Conservation (phyloP, 768 basidiomycete genomes). For the Termitomyces sp. region DNA sequence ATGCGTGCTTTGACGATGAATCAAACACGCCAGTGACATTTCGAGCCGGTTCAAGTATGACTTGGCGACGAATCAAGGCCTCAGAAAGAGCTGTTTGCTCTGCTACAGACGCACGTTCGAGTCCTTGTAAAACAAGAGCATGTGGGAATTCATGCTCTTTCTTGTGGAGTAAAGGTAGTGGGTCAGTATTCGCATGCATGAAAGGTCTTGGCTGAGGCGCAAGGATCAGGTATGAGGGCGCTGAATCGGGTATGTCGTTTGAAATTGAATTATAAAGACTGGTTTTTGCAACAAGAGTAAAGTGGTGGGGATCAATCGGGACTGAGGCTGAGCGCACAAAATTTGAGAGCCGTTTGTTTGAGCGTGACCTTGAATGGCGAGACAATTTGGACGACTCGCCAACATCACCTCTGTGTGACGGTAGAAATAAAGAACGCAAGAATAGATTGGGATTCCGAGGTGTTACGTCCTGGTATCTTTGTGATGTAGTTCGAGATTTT, state of each 20-base stretch:
- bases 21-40: slow-evolving; percentile 12
- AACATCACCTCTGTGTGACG: slow-evolving; percentile 3
- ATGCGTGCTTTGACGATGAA: neutral
- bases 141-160: slow-evolving; percentile 37
- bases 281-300: neutral
- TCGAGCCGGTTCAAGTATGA: slow-evolving; percentile 36
- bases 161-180: slow-evolving; percentile 17
- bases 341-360: slow-evolving; percentile 13
- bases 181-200: slow-evolving; percentile 31
- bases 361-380: slow-evolving; percentile 10
- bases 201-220: slow-evolving; percentile 16
- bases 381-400: slow-evolving; percentile 3
- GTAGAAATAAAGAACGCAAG: slow-evolving; percentile 18
- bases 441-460: slow-evolving; percentile 13
- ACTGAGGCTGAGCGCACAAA: slow-evolving; percentile 30
- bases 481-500: slow-evolving; percentile 19
- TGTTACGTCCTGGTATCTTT: neutral
- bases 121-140: slow-evolving; percentile 63
- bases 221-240: slow-evolving; percentile 3
- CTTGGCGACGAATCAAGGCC: slow-evolving; percentile 45
- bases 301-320: slow-evolving; percentile 25
- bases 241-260: slow-evolving; percentile 4
- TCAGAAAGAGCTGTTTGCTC: slow-evolving; percentile 55
- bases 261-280: neutral
- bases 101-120: slow-evolving; percentile 53